Base-by-base conservation (phyloP, 208 protist genomes). In the Vickermania spadyakhi region DNA sequence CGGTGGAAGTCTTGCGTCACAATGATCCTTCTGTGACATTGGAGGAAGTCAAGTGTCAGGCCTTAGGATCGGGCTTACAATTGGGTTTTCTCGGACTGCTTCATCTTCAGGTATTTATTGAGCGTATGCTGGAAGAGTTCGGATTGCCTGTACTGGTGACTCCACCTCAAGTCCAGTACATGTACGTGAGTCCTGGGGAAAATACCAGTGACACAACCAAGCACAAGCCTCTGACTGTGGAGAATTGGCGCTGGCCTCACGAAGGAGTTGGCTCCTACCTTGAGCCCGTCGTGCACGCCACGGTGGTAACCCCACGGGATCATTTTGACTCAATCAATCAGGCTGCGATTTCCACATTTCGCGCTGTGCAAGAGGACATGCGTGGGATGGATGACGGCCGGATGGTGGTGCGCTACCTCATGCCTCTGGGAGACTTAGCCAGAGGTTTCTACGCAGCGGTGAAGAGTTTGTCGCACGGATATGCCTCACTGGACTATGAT, bases 21-120 rank as follows among this genome's bases (percentile, higher is more conserved):
- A 99, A 97, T 55, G 97, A 99, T 59, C 86, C 91, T 1, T 77
- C 81, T 23, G 91, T 99, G 2, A 91, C 74, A 18, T 65, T 97
- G 51, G 75, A 93, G 66, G 28, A 77, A 53, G 70, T 97, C 28
- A 76, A 79, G 7, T 96, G 86, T 30, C 76, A 69, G n/a, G 94
- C 93, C 31, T 75, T 97, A 25, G 93, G 95, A n/a, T 52, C 66
- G 3, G 96, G 97, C 4, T 83, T 97, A 55, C 89, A 98, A 68
- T 89, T 97, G 64, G 97, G 98, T 22, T 99, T 99, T 73, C 80
- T 99, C 4, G 98, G 98, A 2, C 68, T 99, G 57, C 78, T 99
- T 18, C 98, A 99, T 79, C 98, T 99, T 96, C 94, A 98, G 31
- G 96, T 98, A 0, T 98, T 98, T 60, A 84, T 90, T 45, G 89